Percentiles rank a stretch among this genome's conserved stretches.
These are phyloP conservation scores for Boletellus deceptivus DNA, from an alignment of 1,284 basidiomycete species.

Conservation along the genomic window DNA sequence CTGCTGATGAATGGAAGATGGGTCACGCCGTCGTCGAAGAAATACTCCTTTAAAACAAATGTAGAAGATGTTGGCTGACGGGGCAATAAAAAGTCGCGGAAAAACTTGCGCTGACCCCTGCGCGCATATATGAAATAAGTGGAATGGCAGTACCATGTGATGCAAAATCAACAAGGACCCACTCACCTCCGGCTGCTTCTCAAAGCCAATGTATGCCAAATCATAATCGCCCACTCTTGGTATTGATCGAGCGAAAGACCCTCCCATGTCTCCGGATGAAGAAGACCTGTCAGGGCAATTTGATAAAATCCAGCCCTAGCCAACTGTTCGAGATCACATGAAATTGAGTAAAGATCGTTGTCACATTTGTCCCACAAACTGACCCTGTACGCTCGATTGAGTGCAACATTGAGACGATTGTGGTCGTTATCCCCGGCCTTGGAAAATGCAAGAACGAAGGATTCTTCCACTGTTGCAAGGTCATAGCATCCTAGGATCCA, in stretches of 20 bases:
- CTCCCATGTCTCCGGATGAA: conserved; percentile 69
- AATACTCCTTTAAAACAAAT: conserved; percentile 51
- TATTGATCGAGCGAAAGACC: conserved; percentile 64
- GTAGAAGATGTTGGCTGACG: conserved; percentile 53
- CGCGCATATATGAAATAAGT: conserved; percentile 7
- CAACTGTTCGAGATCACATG: conserved; percentile 41
- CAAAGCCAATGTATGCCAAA: conserved; percentile 72
- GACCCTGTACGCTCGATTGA: conserved; percentile 67
- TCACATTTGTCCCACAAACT: conserved; percentile 19
- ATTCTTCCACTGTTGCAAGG: conserved; percentile 64
- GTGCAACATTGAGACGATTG: conserved; percentile 54
- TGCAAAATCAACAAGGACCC: conserved; percentile 6
- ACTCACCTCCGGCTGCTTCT: conserved; percentile 65
- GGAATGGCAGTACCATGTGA: conserved; percentile 16
- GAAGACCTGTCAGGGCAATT: conserved; percentile 56
- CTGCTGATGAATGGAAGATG: conserved; percentile 54
- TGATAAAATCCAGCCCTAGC: conserved; percentile 68
- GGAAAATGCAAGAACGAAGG: conserved; percentile 66
- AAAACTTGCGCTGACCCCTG: conserved; percentile 63
- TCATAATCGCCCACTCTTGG: conserved; percentile 63
- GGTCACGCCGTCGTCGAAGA: conserved; percentile 34
- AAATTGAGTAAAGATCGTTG: conserved; percentile 9
- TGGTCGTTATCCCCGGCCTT: conserved; percentile 56
- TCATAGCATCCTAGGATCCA: conserved; percentile 56
- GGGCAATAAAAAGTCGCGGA: conserved; percentile 60